Conservation (phyloP, 2,329 filamentous ascomycete species). For the Verticillium tricorpus region DNA sequence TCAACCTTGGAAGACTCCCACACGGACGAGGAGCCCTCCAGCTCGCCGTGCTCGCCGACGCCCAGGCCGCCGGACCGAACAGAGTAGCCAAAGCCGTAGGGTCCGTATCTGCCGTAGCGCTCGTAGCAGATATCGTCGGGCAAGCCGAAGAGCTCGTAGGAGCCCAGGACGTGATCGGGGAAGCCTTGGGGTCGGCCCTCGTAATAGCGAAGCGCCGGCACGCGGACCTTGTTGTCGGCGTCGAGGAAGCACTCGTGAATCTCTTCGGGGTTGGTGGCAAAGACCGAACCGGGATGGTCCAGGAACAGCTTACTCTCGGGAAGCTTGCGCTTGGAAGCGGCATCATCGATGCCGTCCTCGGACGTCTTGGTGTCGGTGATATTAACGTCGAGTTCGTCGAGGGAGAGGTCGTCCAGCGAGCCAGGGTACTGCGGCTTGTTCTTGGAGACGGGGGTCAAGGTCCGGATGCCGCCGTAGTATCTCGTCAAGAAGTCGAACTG, state of each 20-base stretch:
- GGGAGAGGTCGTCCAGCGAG: conserved; percentile 51
- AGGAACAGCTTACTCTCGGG: conserved; percentile 50
- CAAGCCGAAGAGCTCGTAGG: conserved; percentile 73
- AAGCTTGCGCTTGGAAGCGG: conserved; percentile 24
- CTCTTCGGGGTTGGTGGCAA: conserved; percentile 36
- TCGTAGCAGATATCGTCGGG: conserved; percentile 90
- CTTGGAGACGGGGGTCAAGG: conserved; percentile 58
- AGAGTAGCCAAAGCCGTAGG: conserved; percentile 88
- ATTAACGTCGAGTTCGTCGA: conserved; percentile 34
- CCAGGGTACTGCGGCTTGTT: conserved; percentile 80
- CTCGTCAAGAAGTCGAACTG: conserved; percentile 78
- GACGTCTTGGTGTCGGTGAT: conserved; percentile 18
- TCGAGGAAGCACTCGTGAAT: conserved; percentile 79
- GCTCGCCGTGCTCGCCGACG: conserved; percentile 79
- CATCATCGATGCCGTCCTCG: conserved; percentile 19
- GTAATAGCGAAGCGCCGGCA: conserved; percentile 70
- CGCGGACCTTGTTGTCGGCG: conserved; percentile 53
- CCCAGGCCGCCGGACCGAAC: conserved; percentile 73
- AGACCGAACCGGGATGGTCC: conserved; percentile 29
- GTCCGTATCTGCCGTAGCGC: conserved; percentile 78
- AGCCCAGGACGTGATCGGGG: conserved; percentile 81
- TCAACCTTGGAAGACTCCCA: conserved; percentile 75
- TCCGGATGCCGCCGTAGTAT: conserved; percentile 85
- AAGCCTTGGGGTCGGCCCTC: conserved; percentile 78
- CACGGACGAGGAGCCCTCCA: conserved; percentile 72